Percentiles rank a stretch among this genome's conserved stretches.
These are phyloP conservation scores for Scalesia atractyloides DNA, from an alignment of 129 eudicot genomes.

Conservation along the genomic window DNA sequence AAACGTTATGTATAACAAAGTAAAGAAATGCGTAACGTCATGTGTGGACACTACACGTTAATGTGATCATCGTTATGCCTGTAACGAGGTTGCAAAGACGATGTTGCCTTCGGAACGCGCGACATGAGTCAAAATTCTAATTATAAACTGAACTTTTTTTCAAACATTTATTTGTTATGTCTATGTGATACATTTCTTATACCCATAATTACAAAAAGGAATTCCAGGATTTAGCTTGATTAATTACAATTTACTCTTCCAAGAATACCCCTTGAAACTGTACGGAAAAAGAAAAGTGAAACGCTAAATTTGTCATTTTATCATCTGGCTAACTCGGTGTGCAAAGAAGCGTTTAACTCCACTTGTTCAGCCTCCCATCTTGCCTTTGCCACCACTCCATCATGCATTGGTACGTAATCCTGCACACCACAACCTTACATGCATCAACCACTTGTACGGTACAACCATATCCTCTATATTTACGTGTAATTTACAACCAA, in stretches of 20 bases:
- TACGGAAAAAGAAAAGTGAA: not conserved
- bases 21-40: too few relatives aligned
- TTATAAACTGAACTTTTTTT: too few relatives aligned
- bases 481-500: constrained; percentile 2
- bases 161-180: too few relatives aligned
- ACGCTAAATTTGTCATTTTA: constrained; percentile 22
- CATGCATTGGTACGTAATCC: constrained; percentile 70
- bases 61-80: too few relatives aligned
- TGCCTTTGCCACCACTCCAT: constrained; percentile 59
- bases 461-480: not conserved
- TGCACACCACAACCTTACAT: constrained; percentile 27
- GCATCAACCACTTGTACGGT: constrained; percentile 21
- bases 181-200: too few relatives aligned
- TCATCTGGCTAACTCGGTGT: constrained; percentile 45
- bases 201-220: too few relatives aligned
- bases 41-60: too few relatives aligned
- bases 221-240: not conserved
- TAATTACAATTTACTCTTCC: constrained; percentile 28
- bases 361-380: constrained; percentile 71
- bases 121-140: too few relatives aligned
- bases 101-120: too few relatives aligned
- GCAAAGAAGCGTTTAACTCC: constrained; percentile 59
- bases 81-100: too few relatives aligned
- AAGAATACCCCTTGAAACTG: constrained; percentile 3
- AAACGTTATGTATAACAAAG: too few relatives aligned